These are phyloP conservation scores for Starmerella khaoyaiensis DNA, from an alignment of 805 yeast species.

Conservation along the genomic window DNA sequence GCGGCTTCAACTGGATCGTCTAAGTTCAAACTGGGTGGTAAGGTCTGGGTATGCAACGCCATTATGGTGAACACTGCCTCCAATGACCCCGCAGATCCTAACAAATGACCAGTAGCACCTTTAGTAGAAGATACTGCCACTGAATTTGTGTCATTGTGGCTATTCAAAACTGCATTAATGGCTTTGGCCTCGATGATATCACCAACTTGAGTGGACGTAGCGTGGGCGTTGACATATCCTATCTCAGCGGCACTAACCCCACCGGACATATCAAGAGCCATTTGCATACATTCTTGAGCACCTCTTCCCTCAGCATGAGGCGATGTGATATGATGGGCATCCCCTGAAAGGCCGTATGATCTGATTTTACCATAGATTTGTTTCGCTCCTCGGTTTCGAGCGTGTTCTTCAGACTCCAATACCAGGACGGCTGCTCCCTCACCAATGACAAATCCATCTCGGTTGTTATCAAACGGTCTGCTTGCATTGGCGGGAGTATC, in stretches of 20 bases:
- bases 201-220: constrained; percentile 83
- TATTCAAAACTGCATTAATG: constrained; percentile 36
- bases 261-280: constrained; percentile 45
- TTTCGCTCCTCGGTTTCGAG: constrained; percentile 44
- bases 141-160: constrained; percentile 9
- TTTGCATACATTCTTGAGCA: constrained; percentile 67
- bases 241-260: constrained; percentile 37
- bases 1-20: constrained; percentile 33
- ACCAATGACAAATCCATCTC: constrained; percentile 83
- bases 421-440: constrained; percentile 84
- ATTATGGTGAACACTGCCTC: constrained; percentile 72
- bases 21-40: constrained; percentile 79
- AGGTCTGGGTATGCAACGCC: constrained; percentile 41
- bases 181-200: constrained; percentile 81
- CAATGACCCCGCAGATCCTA: constrained; percentile 94
- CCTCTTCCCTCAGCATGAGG: constrained; percentile 77
- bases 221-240: constrained; percentile 88
- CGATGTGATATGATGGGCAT: constrained; percentile 85
- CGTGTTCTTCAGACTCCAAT: constrained; percentile 68
- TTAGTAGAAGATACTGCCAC: constrained; percentile 57
- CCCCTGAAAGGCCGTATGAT: constrained; percentile 88
- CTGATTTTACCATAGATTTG: constrained; percentile 64
- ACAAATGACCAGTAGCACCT: constrained; percentile 83
- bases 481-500: constrained; percentile 56
- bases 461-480: constrained; percentile 67